Evolutionary conservation across 768 basidiomycete genomes (phyloP).

Genomic region (Xerocomellus intermedius): DNA sequence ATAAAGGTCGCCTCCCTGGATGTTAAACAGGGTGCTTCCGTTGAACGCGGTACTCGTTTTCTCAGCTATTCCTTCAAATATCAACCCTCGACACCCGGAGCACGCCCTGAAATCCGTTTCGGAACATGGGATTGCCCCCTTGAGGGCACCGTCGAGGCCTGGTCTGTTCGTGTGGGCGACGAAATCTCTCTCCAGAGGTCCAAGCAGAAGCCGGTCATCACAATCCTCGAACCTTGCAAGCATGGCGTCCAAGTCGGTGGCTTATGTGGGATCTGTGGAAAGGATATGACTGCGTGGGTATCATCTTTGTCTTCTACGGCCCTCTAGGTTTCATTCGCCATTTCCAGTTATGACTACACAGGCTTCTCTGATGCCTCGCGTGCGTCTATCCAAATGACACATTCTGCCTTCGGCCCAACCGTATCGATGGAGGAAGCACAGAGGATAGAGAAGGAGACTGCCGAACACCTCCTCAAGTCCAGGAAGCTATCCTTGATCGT

Average conservation of each 20-base stretch:
- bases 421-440: constrained; percentile 93
- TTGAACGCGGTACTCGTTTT: constrained; percentile 74
- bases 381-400: constrained; percentile 91
- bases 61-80: constrained; percentile 83
- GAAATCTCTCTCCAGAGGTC: constrained; percentile 59
- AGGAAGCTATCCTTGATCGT: constrained; percentile 92
- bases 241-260: constrained; percentile 93
- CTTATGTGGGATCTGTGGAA: constrained; percentile 91
- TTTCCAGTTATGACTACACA: constrained; percentile 72
- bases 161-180: constrained; percentile 69
- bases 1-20: constrained; percentile 76
- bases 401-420: constrained; percentile 86
- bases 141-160: constrained; percentile 71
- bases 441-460: constrained; percentile 81
- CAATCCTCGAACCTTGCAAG: constrained; percentile 88
- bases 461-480: constrained; percentile 68
- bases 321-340: constrained; percentile 11
- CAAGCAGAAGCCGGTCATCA: constrained; percentile 57
- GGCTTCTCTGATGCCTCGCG: constrained; percentile 85
- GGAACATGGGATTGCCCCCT: constrained; percentile 90
- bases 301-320: constrained; percentile 2
- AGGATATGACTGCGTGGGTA: constrained; percentile 87
- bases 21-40: constrained; percentile 39
- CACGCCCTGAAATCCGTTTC: constrained; percentile 65
- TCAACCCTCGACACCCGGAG: constrained; percentile 42